A percentile compares a stretch with the other conserved stretches of the same genome.
Conservation (phyloP, 1,284 basidiomycete genomes). For the Ganoderma sinense region DNA sequence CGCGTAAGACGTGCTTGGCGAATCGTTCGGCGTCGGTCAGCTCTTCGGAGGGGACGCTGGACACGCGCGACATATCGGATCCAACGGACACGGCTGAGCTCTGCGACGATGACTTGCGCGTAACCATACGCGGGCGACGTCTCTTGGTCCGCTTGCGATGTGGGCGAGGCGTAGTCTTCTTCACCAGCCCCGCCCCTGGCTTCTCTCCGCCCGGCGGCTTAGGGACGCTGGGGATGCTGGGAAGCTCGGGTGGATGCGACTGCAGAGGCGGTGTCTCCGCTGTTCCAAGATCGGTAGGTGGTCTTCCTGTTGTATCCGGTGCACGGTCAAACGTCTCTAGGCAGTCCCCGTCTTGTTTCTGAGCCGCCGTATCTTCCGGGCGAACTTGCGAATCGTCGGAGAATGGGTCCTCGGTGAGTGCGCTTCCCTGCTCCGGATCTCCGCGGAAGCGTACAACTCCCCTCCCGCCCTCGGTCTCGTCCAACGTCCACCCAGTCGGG, state of each 20-base stretch:
- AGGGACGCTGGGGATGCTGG: constrained; percentile 35
- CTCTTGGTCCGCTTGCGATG: constrained; percentile 31
- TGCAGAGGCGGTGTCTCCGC: too few species aligned
- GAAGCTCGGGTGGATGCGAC: constrained; percentile 29
- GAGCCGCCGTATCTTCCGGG: background rate
- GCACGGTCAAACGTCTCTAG: background rate
- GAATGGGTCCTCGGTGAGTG: constrained; percentile 18
- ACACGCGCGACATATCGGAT: constrained; percentile 42
- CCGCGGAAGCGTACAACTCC: constrained; percentile 31
- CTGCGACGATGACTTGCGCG: constrained; percentile 43
- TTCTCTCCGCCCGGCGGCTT: constrained; percentile 4
- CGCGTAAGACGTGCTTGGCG: constrained; percentile 44
- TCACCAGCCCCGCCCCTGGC: constrained; percentile 6
- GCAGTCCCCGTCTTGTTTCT: background rate
- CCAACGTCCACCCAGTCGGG: constrained; percentile 28
- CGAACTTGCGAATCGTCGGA: constrained; percentile 23
- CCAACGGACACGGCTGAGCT: constrained; percentile 43
- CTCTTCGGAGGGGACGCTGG: constrained; percentile 32
- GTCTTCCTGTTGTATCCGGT: too few species aligned
- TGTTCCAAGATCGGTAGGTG: background rate
- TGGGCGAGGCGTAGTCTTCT: constrained; percentile 3
- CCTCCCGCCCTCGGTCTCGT: constrained; percentile 29
- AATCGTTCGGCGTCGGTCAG: constrained; percentile 45
- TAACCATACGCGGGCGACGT: constrained; percentile 31
- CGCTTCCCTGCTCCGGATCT: background rate